Conservation (phyloP, 176 grass and related monocot species). For the Luzula sylvatica region DNA sequence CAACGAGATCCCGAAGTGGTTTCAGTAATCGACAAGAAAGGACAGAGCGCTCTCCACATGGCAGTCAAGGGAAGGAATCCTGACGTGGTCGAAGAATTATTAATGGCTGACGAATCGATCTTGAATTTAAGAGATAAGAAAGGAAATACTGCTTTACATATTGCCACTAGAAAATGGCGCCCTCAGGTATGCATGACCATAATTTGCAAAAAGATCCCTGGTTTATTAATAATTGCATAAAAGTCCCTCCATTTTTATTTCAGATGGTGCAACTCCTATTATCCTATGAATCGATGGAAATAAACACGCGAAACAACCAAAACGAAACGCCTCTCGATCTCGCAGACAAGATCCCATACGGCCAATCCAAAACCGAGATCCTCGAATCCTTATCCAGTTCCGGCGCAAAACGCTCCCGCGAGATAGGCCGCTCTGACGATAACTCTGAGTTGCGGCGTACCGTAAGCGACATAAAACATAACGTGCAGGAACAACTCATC, state of each 20-base stretch:
- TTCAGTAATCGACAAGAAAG: conserved; percentile 78
- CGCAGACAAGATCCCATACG: conserved; percentile 87
- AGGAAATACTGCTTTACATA: conserved; percentile 82
- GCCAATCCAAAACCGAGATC: conserved; percentile 81
- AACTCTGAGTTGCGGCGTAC: conserved; percentile 78
- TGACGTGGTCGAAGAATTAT: conserved; percentile 84
- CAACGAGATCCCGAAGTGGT: conserved; percentile 67
- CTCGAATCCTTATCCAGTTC: conserved; percentile 64
- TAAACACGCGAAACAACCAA: conserved; percentile 80
- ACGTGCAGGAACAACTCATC: conserved; percentile 72
- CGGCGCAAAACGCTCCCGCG: conserved; percentile 77
- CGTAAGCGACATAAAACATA: conserved; percentile 97
- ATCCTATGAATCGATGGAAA: conserved; percentile 50
- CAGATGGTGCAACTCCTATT: conserved; percentile 95
- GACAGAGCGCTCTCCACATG: conserved; percentile 98
- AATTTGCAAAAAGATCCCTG: no score
- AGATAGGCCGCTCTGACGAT: conserved; percentile 72
- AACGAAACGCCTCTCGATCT: conserved; percentile 97
- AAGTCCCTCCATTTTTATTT: conserved; percentile 1
- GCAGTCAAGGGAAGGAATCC: conserved; percentile 91
- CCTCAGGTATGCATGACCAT: conserved; percentile 49
- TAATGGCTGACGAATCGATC: conserved; percentile 70
- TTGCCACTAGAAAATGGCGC: conserved; percentile 98
- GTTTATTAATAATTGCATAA: neutral
- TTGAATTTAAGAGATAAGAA: conserved; percentile 94